These are phyloP conservation scores for Vairimorpha necatrix DNA, from an alignment of 371 early-diverging fungal species.

Conservation along the genomic window DNA sequence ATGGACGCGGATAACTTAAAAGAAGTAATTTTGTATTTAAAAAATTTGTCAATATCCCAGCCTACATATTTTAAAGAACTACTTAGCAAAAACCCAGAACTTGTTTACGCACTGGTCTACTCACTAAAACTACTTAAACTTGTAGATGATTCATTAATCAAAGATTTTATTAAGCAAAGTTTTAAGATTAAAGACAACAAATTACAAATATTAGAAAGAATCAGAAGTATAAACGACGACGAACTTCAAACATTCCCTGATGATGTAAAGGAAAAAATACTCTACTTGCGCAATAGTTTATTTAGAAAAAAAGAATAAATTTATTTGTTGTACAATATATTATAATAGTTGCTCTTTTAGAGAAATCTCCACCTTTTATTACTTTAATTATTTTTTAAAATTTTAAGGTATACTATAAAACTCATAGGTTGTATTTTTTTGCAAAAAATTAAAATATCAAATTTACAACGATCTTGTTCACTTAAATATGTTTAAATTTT, in stretches of 20 bases:
- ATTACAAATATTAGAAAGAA: slow-evolving; percentile 60
- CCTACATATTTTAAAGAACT: slow-evolving; percentile 62
- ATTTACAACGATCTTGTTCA: no score
- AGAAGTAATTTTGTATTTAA: slow-evolving; percentile 63
- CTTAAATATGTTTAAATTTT: no score
- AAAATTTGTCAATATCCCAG: slow-evolving; percentile 61
- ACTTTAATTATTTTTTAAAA: no score
- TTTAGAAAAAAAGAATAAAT: slow-evolving; percentile 30
- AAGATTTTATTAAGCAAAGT: slow-evolving; percentile 51
- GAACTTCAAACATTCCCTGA: slow-evolving; percentile 53
- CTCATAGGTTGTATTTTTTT: no score
- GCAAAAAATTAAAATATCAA: no score
- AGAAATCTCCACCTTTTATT: no score
- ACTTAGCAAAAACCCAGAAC: slow-evolving; percentile 52
- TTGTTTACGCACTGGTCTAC: slow-evolving; percentile 59
- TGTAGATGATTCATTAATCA: slow-evolving; percentile 38
- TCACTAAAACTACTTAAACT: slow-evolving; percentile 55
- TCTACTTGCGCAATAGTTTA: slow-evolving; percentile 45
- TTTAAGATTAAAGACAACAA: slow-evolving; percentile 58
- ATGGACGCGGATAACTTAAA: slow-evolving; percentile 61
- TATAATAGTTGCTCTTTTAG: no score
- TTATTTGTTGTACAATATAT: no score
- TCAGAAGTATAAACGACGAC: slow-evolving; percentile 57
- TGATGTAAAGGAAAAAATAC: slow-evolving; percentile 55
- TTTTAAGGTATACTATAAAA: no score